Evolutionary conservation across 768 basidiomycete genomes (phyloP).

Genomic region (Daedaleopsis sinensis): DNA sequence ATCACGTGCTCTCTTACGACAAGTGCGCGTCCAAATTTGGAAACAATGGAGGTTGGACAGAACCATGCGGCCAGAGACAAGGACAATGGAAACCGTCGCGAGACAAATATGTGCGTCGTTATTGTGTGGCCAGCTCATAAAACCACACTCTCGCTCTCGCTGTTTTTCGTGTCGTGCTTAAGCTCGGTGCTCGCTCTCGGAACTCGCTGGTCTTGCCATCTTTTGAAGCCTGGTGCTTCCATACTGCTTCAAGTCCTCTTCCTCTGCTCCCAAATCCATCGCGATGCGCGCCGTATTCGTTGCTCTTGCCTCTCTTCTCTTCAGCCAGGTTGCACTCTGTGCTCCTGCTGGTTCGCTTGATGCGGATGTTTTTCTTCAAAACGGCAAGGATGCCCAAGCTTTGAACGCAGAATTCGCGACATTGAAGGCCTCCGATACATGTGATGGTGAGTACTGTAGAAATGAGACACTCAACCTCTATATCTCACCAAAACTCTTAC

Average conservation of each 20-base stretch:
- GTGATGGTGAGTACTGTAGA: constrained; percentile 41
- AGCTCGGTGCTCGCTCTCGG: constrained; percentile 12
- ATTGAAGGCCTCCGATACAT: constrained; percentile 45
- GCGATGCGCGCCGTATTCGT: not conserved
- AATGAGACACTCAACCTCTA: not conserved
- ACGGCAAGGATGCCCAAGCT: constrained; percentile 52
- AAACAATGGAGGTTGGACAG: constrained; percentile 18
- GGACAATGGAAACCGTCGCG: constrained; percentile 13
- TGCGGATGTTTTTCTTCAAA: constrained; percentile 45
- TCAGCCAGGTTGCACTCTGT: not conserved
- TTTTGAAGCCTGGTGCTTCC: constrained; percentile 33
- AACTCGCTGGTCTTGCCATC: not conserved
- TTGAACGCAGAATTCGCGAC: constrained; percentile 50
- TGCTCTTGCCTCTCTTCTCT: constrained; percentile 4
- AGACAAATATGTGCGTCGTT: not conserved
- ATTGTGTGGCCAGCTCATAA: constrained; percentile 6
- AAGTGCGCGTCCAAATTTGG: constrained; percentile 12
- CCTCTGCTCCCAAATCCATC: not conserved
- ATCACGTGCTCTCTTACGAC: constrained; percentile 8
- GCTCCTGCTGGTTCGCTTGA: constrained; percentile 35
- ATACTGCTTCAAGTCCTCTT: constrained; percentile 6
- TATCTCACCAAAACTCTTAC: constrained; percentile 13
- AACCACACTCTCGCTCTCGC: not conserved
- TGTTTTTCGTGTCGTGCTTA: constrained; percentile 15
- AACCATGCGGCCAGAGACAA: constrained; percentile 4